Base-by-base conservation (phyloP, 2,329 filamentous ascomycete genomes). In the Botrytis sinoallii region DNA sequence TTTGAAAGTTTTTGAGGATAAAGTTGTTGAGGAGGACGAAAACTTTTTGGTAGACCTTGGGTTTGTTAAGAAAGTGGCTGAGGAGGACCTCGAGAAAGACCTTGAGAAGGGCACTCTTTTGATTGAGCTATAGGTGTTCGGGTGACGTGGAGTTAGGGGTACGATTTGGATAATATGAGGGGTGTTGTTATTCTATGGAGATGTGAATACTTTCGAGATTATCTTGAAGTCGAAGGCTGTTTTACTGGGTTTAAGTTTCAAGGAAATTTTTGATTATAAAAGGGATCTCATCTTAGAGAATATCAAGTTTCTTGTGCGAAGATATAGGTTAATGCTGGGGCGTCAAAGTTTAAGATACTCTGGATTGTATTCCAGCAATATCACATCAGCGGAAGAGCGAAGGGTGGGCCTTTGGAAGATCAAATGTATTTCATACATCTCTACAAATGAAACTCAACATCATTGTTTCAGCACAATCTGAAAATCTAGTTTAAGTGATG, bases 141-240 rank as follows among this genome's bases (percentile, higher is more conserved):
- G 1, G 12, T n/a, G 25, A 57, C 6, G n/a, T 57, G 14, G 14
- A 57, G 3, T 18, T 29, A 4, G 52, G n/a, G n/a, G 3, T 18
- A 16, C 14, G 1, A 29, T 4, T 3, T 0, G 5, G n/a, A 55
- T 16, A 55, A 29, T 12, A n/a, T n/a, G 14, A 29, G n/a, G 1
- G 14, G 25, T 9, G 0, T 29, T 55, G n/a, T 57, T 57, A 29
- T 57, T 29, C 3, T 1, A 57, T 8, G n/a, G 14, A 18, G 2
- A 7, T 57, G 3, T 29, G 0, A 29, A 57, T 18, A 29, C n/a
- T 55, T 5, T 29, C n/a, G 1, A 16, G n/a, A 29, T 29, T 3
- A 18, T 2, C 14, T 18, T 4, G 52, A 2, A 55, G 14, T 55
- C 12, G 12, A 29, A 3, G 14, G 6, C 8, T 55, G n/a, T 1